phyloP scores from a whole-genome alignment of 768 basidiomycete species.

The Tephrocybe sp. region DNA sequence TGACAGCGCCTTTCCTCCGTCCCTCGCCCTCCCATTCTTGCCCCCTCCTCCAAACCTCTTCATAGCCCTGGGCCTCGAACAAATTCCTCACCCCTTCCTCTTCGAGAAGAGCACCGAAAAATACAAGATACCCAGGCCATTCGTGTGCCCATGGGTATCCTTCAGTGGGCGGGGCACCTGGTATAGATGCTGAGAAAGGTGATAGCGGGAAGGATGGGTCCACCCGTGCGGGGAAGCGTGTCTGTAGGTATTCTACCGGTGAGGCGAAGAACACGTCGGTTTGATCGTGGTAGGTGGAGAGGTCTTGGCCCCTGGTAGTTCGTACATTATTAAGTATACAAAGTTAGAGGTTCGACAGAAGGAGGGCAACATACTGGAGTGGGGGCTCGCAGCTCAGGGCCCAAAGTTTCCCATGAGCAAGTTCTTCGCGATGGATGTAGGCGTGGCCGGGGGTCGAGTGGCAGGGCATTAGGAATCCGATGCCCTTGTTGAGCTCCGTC shows the following conservation, averaged over 20 bases:
- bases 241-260: conserved; percentile 63
- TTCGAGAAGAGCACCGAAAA: conserved; percentile 79
- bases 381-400: conserved; percentile 94
- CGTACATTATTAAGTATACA: too few species aligned
- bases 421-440: conserved; percentile 72
- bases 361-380: conserved; percentile 54
- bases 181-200: conserved; percentile 48
- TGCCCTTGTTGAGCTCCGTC: conserved; percentile 43
- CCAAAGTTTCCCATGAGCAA: conserved; percentile 70
- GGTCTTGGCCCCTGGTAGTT: conserved; percentile 47
- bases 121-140: conserved; percentile 81
- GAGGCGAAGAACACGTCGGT: conserved; percentile 77
- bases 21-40: conserved; percentile 78
- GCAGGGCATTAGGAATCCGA: conserved; percentile 93
- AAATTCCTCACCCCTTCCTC: conserved; percentile 46
- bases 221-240: conserved; percentile 67
- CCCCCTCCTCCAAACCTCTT: conserved; percentile 61
- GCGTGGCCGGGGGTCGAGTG: conserved; percentile 95
- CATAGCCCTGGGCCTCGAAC: conserved; percentile 59
- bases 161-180: conserved; percentile 36
- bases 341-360: conserved; percentile 6
- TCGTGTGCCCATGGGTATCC: conserved; percentile 62
- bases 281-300: conserved; percentile 71
- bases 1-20: conserved; percentile 65
- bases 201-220: conserved; percentile 67